These are phyloP conservation scores for Mycena vitilis DNA, from an alignment of 768 basidiomycete genomes.

Conservation along the genomic window DNA sequence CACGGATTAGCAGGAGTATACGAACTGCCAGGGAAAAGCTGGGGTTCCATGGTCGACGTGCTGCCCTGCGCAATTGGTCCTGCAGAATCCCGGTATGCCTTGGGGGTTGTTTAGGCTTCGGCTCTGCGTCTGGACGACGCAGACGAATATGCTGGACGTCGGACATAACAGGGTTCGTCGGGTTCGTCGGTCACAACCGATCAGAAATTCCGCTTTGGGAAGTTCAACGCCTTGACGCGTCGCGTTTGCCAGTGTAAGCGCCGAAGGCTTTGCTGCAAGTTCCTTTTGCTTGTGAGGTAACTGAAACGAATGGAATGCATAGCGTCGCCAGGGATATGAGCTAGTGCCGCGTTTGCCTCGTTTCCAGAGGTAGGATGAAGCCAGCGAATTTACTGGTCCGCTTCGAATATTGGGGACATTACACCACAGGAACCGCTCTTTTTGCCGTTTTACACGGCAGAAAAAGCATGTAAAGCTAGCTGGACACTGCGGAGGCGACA, in stretches of 20 bases:
- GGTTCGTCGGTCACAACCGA: too few species aligned
- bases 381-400: background rate
- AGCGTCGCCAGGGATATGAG: conserved; percentile 12
- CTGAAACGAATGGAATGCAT: conserved; percentile 4
- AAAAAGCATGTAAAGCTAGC: conserved; percentile 22
- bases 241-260: background rate
- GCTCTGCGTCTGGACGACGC: conserved; percentile 53
- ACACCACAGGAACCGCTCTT: conserved; percentile 5
- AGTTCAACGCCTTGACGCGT: background rate
- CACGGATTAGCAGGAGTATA: conserved; percentile 82
- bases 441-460: conserved; percentile 26
- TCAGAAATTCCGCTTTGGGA: background rate
- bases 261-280: background rate
- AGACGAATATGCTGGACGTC: conserved; percentile 49
- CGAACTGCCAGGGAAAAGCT: conserved; percentile 87
- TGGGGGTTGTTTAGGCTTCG: conserved; percentile 45
- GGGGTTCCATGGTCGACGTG: conserved; percentile 87
- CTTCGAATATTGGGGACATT: background rate
- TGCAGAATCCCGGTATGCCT: conserved; percentile 80
- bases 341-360: conserved; percentile 12
- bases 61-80: conserved; percentile 80
- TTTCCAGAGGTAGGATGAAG: background rate
- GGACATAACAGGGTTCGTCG: background rate
- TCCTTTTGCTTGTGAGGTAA: conserved; percentile 28
- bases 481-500: conserved; percentile 35